phyloP scores from a whole-genome alignment of 2,329 filamentous ascomycete species.

The Colletotrichum karsti region DNA sequence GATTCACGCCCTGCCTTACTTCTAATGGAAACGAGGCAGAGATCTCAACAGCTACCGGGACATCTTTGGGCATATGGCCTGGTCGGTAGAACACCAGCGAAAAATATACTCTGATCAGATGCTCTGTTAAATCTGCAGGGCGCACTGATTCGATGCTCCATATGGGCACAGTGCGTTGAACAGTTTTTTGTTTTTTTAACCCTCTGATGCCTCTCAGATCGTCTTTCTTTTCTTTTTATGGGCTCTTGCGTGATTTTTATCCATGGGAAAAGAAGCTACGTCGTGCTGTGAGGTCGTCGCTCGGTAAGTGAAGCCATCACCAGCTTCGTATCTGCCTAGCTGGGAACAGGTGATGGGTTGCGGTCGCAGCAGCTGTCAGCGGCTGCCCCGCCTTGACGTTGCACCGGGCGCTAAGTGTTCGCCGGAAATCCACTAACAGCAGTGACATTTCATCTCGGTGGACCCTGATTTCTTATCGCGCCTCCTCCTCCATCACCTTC shows the following conservation, averaged over 20 bases:
- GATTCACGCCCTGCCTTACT: not conserved
- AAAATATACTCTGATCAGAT: not conserved
- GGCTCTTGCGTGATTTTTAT: no score
- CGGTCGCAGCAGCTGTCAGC: no score
- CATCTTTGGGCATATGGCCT: not conserved
- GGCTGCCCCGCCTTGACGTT: not conserved
- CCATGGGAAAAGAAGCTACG: no score
- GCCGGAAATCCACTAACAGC: not conserved
- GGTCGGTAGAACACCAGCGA: not conserved
- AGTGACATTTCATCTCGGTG: not conserved
- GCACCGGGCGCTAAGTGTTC: not conserved
- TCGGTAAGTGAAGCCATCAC: not conserved
- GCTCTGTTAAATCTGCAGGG: not conserved
- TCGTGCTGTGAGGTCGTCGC: accelerated
- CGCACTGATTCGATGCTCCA: not conserved
- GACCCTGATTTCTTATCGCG: not conserved
- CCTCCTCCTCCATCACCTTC: not conserved
- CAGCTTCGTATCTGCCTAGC: no score
- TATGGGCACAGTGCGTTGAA: not conserved
- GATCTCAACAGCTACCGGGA: not conserved
- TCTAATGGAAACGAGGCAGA: not conserved
- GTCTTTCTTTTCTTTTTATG: no score
- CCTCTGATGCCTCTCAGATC: accelerated
- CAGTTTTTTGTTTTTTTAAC: not conserved
- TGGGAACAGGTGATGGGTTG: no score